Conservation (phyloP, 1,139 yeast genomes). For the Saccharomyces hybrid region DNA sequence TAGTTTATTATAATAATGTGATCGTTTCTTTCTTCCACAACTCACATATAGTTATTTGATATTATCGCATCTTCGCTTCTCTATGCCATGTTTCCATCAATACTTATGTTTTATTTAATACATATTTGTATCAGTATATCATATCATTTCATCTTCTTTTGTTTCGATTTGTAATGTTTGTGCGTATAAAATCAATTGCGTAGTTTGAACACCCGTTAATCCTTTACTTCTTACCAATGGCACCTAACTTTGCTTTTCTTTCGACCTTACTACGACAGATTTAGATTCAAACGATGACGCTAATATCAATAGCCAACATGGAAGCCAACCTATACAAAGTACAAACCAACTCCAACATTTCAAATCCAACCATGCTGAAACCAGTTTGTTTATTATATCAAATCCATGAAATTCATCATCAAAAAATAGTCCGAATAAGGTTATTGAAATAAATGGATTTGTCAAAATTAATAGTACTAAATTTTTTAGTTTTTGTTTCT, state of each 20-base stretch:
- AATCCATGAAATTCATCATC: constrained; percentile 34
- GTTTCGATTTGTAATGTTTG: background rate
- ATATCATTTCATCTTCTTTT: background rate
- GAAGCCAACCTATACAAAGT: constrained; percentile 69
- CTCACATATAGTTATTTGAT: background rate
- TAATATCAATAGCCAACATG: constrained; percentile 62
- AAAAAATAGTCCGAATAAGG: constrained; percentile 32
- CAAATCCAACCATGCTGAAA: constrained; percentile 58
- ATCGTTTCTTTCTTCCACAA: background rate
- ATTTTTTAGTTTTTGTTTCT: constrained; percentile 28
- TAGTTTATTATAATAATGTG: background rate
- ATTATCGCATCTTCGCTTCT: background rate
- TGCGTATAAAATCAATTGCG: background rate
- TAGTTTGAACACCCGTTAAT: background rate
- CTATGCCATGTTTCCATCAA: background rate
- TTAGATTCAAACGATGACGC: constrained; percentile 22
- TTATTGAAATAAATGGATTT: constrained; percentile 47
- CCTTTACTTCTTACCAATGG: background rate
- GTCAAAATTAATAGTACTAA: constrained; percentile 38
- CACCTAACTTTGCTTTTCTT: background rate
- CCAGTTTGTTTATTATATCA: constrained; percentile 33
- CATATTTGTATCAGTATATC: background rate
- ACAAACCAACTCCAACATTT: constrained; percentile 88
- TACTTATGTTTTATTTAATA: background rate
- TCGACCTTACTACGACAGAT: background rate